These are phyloP conservation scores for Exobasidium rhododendri DNA, from an alignment of 1,284 basidiomycete genomes.

Conservation along the genomic window DNA sequence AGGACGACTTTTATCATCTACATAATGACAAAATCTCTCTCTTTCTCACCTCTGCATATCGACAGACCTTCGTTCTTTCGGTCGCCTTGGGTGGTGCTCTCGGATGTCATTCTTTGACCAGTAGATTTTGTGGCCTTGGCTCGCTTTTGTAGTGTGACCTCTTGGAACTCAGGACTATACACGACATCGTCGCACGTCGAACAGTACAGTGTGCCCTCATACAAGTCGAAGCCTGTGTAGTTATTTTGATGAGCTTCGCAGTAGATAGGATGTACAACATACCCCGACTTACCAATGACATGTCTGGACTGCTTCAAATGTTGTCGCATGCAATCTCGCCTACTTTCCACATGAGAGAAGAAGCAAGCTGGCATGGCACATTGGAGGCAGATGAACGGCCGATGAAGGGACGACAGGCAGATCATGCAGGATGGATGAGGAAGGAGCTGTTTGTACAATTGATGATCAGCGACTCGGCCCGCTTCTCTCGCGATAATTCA, in stretches of 20 bases:
- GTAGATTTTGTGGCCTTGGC: constrained; percentile 13
- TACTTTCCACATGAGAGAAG: constrained; percentile 18
- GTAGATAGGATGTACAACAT: too few relatives aligned
- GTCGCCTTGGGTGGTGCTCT: not conserved
- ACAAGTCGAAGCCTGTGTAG: constrained; percentile 37
- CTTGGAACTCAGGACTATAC: constrained; percentile 42
- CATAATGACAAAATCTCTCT: not conserved
- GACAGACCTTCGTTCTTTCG: constrained; percentile 1
- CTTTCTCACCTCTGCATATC: not conserved
- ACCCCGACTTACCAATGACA: constrained; percentile 16
- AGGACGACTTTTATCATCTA: not conserved
- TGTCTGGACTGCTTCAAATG: constrained; percentile 22
- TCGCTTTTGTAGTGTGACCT: constrained; percentile 24
- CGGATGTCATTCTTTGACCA: not conserved
- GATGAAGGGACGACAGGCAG: constrained; percentile 38
- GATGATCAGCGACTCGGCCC: not conserved
- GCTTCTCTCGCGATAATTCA: too few relatives aligned
- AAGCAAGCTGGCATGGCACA: constrained; percentile 48
- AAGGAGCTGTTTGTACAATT: constrained; percentile 22
- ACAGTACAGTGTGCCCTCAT: constrained; percentile 49
- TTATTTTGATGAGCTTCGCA: not conserved
- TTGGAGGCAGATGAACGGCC: constrained; percentile 49
- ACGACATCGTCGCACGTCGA: constrained; percentile 44
- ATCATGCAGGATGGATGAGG: constrained; percentile 43
- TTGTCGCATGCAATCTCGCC: constrained; percentile 12